Conservation (phyloP, 441 rosid genomes). For the Daphne laureola region DNA sequence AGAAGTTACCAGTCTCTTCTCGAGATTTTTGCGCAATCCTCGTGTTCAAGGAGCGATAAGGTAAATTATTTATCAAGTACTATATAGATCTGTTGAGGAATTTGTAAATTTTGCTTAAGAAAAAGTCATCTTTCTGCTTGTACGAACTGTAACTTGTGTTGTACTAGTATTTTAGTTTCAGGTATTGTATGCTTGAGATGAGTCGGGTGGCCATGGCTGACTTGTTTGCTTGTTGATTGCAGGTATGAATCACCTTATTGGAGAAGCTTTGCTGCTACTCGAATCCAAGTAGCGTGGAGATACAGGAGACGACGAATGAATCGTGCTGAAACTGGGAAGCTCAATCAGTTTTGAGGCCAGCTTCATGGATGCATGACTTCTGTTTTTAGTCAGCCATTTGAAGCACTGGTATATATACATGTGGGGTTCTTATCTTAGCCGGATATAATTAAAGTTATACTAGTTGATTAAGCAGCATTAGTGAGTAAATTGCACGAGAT, state of each 20-base stretch:
- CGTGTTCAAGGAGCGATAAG: conserved; percentile 80
- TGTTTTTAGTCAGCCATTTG: no score
- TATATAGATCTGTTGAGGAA: background rate
- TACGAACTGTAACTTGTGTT: no score
- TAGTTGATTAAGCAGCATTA: no score
- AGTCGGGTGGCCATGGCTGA: background rate
- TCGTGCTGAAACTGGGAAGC: conserved; percentile 19
- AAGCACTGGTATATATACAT: no score
- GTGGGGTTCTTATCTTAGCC: no score
- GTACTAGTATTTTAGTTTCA: no score
- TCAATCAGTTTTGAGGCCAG: conserved; percentile 7
- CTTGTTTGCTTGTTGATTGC: conserved; percentile 1
- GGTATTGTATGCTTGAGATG: background rate
- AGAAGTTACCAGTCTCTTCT: conserved; percentile 66
- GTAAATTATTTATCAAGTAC: conserved; percentile 19
- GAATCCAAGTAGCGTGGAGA: conserved; percentile 83
- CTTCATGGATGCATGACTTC: background rate
- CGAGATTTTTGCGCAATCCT: conserved; percentile 52
- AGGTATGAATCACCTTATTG: conserved; percentile 79
- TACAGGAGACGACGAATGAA: conserved; percentile 44
- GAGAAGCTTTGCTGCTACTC: conserved; percentile 56
- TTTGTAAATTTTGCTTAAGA: no score
- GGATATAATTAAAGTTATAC: no score
- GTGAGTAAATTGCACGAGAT: no score
- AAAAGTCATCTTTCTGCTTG: no score